phyloP scores from a whole-genome alignment of 176 grass and related monocot genomes.

The Triticum urartu region DNA sequence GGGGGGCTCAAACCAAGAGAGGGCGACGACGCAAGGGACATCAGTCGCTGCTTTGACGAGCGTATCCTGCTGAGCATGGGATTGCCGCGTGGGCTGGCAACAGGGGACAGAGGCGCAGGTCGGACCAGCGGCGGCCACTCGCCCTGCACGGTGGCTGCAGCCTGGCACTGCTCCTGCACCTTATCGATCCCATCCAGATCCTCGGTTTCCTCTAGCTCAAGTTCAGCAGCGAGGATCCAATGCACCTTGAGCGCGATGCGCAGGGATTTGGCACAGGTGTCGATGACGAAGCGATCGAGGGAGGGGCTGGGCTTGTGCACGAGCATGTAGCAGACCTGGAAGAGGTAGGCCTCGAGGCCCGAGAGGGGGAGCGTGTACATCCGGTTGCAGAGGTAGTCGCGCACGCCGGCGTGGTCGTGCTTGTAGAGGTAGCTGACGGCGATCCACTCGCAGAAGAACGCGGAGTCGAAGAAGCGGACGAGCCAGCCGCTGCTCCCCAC shows the following conservation, averaged over 20 bases:
- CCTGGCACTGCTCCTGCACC: conserved; percentile 94
- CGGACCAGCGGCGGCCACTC: conserved; percentile 71
- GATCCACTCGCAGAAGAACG: conserved; percentile 99
- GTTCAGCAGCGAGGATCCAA: conserved; percentile 85
- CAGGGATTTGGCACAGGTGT: conserved; percentile 86
- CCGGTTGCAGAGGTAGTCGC: conserved; percentile 98
- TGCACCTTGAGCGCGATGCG: conserved; percentile 97
- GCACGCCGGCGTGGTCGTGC: conserved; percentile 88
- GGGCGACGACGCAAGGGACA: conserved; percentile 73
- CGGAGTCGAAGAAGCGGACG: conserved; percentile 96
- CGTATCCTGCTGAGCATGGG: conserved; percentile 87
- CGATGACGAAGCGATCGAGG: conserved; percentile 88
- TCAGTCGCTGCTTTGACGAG: conserved; percentile 77
- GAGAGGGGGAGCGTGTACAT: conserved; percentile 94
- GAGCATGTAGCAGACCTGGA: conserved; percentile 99
- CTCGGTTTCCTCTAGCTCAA: conserved; percentile 83
- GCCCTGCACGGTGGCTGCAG: conserved; percentile 66
- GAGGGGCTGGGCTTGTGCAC: conserved; percentile 97
- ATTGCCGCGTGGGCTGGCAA: conserved; percentile 65
- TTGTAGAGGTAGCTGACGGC: conserved; percentile 99
- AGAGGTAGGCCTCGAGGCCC: conserved; percentile 92
- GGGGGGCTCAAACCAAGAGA: conserved; percentile 46
- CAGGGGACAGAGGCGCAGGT: conserved; percentile 40
- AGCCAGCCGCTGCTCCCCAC: conserved; percentile 92
- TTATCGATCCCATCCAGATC: conserved; percentile 67